Evolutionary conservation across 768 basidiomycete genomes (phyloP), one percentile per base, ranked within the genome.

Genomic region (Leucogyrophana mollusca): DNA sequence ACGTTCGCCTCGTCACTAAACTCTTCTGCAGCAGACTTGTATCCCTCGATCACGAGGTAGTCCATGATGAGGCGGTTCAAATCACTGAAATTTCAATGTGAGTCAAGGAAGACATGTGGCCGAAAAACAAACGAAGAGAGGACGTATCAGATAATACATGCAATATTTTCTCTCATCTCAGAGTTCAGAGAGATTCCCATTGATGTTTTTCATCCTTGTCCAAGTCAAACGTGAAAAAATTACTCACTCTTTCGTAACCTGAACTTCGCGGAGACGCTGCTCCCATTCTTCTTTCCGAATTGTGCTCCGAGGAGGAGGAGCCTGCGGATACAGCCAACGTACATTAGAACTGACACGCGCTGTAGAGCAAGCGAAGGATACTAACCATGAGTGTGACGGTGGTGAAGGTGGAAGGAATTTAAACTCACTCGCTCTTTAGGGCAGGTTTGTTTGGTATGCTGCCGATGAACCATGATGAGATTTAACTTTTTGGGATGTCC

Each of bases 111-210:
- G 35, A 39, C 20, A 40, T 35, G 36, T 51, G 10, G 47, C 43
- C 33, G 36, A 46, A 30, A 58, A 56, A 55, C 40, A 53, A 47
- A 45, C 67, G 58, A 64, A 59, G 64, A 59, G 61, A 48, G 18
- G 38, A 46, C 30, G 52, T 34, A 56, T 91, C 89, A 90, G 92
- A 86, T 88, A 89, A 87, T 87, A 85, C 82, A 90, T 90, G 83
- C 83, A 84, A 80, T 73, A 64, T 76, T 76, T 78, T 70, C 59
- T 56, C 76, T 87, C 84, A 74, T 85, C 87, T 83, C 73, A 54
- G 59, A 63, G 67, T 68, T 91, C 93, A 86, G 95, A 94, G 95
- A 98, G 95, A 98, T 98, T 99, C 95, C 95, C 94, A 97, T 76
- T 85, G 66, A 62, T 73, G 66, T 78, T 70, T 72, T 67, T 88